These are phyloP conservation scores for Carex arenaria DNA, from an alignment of 202 grass and related monocot genomes.

Conservation along the genomic window DNA sequence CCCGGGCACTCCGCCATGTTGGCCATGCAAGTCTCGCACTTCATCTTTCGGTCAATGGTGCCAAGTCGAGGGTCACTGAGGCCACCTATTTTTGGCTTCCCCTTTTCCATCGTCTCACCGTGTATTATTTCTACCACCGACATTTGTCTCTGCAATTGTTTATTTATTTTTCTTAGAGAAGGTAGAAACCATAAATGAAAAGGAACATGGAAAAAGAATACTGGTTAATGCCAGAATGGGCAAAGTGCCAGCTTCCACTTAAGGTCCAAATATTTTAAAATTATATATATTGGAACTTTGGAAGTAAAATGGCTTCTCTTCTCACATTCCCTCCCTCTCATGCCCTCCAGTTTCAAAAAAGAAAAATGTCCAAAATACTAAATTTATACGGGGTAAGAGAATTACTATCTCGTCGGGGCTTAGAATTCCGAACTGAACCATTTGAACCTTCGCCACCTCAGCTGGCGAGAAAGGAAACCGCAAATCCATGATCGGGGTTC, in stretches of 20 bases:
- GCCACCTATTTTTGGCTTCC: conserved; percentile 73
- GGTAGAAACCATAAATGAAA: background rate
- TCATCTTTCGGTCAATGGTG: conserved; percentile 79
- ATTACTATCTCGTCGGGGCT: conserved; percentile 98
- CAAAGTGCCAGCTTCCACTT: background rate
- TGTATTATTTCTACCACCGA: conserved; percentile 78
- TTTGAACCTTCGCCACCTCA: conserved; percentile 85
- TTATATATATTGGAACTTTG: too few relatives aligned
- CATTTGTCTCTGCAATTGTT: conserved; percentile 84
- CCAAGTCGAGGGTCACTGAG: conserved; percentile 85
- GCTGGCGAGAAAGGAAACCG: conserved; percentile 94
- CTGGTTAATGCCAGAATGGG: background rate
- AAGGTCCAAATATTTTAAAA: background rate
- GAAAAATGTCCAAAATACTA: conserved; percentile 3
- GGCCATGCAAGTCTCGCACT: conserved; percentile 90
- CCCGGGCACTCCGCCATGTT: conserved; percentile 81
- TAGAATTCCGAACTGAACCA: conserved; percentile 96
- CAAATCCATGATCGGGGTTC: conserved; percentile 45
- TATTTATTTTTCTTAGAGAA: background rate
- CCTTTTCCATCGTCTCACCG: conserved; percentile 85
- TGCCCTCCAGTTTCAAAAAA: background rate
- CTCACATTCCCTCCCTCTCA: background rate
- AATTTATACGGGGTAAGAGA: background rate
- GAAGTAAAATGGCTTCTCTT: background rate
- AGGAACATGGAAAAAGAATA: background rate